Evolutionary conservation across 106 monocot genomes (phyloP).

Genomic region (Triglochin maritima): DNA sequence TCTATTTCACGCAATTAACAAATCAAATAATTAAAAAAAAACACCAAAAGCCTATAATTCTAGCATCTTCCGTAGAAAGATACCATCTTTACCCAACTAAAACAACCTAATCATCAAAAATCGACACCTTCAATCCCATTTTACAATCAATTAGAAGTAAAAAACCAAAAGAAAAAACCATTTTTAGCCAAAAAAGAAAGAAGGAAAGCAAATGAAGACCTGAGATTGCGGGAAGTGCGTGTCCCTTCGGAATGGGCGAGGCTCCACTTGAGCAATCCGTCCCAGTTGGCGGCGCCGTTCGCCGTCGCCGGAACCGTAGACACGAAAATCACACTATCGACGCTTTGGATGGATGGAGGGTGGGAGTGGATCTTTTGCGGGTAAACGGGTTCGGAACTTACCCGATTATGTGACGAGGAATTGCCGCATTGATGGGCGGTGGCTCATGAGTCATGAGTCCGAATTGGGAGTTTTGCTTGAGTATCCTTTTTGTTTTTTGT

Average conservation of each 20-base stretch:
- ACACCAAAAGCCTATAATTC: no score
- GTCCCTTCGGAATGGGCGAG: slow-evolving; percentile 67
- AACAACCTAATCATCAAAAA: background rate
- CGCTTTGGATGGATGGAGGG: background rate
- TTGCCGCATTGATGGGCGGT: background rate
- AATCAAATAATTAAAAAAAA: no score
- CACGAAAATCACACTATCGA: background rate
- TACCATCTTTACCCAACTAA: background rate
- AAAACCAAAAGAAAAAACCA: background rate
- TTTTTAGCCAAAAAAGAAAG: background rate
- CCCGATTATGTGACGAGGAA: no score
- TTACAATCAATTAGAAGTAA: background rate
- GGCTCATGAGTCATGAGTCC: background rate
- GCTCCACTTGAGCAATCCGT: slow-evolving; percentile 91
- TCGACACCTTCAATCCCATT: background rate
- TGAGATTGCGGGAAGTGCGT: slow-evolving; percentile 38
- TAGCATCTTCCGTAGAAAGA: background rate
- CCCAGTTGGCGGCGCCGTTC: slow-evolving; percentile 58
- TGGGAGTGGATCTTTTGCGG: background rate
- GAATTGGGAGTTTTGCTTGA: background rate
- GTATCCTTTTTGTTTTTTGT: no score
- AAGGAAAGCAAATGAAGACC: slow-evolving; percentile 16
- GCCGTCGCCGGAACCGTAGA: background rate
- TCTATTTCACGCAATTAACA: no score
- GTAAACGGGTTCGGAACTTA: no score